These are phyloP conservation scores for Teunomyces pallodes DNA, from an alignment of 805 yeast species.

Conservation along the genomic window DNA sequence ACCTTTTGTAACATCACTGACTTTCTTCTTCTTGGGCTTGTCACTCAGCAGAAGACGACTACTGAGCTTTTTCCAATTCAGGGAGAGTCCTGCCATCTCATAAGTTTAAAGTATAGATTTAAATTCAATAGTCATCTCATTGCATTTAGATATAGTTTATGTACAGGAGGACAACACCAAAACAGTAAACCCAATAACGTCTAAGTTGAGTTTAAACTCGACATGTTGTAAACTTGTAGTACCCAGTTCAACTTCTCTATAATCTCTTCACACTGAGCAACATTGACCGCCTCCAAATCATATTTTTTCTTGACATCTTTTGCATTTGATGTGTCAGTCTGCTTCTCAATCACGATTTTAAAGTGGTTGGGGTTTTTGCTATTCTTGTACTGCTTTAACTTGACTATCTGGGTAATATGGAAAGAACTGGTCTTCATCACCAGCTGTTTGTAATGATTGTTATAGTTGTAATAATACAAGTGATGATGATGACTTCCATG, in stretches of 20 bases:
- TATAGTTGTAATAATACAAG: conserved; percentile 38
- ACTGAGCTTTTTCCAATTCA: conserved; percentile 21
- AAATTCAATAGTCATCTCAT: not conserved
- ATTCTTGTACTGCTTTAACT: conserved; percentile 66
- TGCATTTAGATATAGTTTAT: not conserved
- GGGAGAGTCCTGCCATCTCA: conserved; percentile 12
- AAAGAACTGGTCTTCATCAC: conserved; percentile 81
- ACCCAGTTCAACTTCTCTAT: conserved; percentile 65
- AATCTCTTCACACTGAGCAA: conserved; percentile 66
- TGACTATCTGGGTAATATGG: conserved; percentile 73
- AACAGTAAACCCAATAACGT: not conserved
- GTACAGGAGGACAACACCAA: not conserved
- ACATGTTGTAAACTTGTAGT: conserved; percentile 50
- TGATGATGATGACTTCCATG: conserved; percentile 30
- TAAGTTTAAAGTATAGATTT: not conserved
- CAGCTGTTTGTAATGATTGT: conserved; percentile 57
- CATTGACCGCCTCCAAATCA: conserved; percentile 74
- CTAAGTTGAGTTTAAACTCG: not conserved
- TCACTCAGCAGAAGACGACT: not conserved
- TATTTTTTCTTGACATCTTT: conserved; percentile 72
- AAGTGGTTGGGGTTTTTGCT: conserved; percentile 71
- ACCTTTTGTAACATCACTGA: not conserved
- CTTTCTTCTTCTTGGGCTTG: conserved; percentile 5
- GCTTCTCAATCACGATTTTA: conserved; percentile 63
- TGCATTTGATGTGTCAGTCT: conserved; percentile 20